Conservation (phyloP, 805 yeast species). For the Myxozyma mucilagina region DNA sequence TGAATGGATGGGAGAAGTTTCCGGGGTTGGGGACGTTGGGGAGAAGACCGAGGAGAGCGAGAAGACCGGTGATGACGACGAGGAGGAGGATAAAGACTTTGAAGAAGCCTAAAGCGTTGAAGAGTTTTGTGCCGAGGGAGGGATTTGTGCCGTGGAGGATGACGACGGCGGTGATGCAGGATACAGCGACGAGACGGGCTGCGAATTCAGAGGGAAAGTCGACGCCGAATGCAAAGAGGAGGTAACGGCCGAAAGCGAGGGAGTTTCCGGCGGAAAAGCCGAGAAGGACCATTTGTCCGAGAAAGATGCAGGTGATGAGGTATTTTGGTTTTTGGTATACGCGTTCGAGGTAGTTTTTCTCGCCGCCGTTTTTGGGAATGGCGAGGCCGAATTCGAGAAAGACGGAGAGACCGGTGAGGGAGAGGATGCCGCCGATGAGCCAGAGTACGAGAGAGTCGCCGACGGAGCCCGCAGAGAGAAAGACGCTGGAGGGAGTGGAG, state of each 20-base stretch:
- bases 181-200: constrained; percentile 53
- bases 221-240: constrained; percentile 48
- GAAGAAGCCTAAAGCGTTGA: constrained; percentile 56
- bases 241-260: constrained; percentile 64
- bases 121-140: constrained; percentile 51
- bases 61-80: constrained; percentile 51
- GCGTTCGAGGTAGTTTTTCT: constrained; percentile 63
- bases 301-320: constrained; percentile 51
- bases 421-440: constrained; percentile 63
- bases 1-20: constrained; percentile 47
- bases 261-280: constrained; percentile 66
- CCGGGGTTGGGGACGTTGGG: constrained; percentile 36
- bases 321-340: constrained; percentile 57
- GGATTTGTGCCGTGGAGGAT: constrained; percentile 53
- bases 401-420: constrained; percentile 55
- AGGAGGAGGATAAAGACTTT: constrained; percentile 53
- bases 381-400: constrained; percentile 67
- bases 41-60: constrained; percentile 44
- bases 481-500: constrained; percentile 65
- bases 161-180: constrained; percentile 49
- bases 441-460: constrained; percentile 58
- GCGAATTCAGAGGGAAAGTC: constrained; percentile 41
- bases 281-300: constrained; percentile 56
- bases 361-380: constrained; percentile 68
- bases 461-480: constrained; percentile 56